Conservation (phyloP, 441 rosid genomes). For the Manihot esculenta region DNA sequence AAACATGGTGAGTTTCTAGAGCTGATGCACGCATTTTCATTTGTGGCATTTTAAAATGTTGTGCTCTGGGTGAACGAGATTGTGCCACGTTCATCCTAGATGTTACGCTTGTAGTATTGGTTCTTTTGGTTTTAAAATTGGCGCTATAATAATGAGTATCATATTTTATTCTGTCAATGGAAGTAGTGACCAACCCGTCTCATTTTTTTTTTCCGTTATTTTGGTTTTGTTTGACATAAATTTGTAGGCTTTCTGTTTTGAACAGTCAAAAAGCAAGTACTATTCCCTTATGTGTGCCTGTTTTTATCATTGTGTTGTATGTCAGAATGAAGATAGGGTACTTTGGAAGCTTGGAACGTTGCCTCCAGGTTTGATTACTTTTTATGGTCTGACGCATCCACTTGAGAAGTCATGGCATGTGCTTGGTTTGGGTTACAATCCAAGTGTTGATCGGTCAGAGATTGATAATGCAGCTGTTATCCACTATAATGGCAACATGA, state of each 20-base stretch:
- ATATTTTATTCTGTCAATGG: background rate
- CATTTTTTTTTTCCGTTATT: background rate
- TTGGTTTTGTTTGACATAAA: background rate
- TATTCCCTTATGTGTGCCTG: background rate
- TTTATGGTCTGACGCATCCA: slow-evolving; percentile 78
- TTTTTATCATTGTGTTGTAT: slow-evolving; percentile 12
- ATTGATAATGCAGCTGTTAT: slow-evolving; percentile 85
- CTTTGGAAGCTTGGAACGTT: slow-evolving; percentile 98
- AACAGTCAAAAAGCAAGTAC: background rate
- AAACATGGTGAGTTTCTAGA: slow-evolving; percentile 63
- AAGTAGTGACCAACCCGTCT: background rate
- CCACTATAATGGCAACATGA: slow-evolving; percentile 98
- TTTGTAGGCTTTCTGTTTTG: slow-evolving; percentile 1
- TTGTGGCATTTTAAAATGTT: background rate
- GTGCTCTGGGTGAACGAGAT: background rate
- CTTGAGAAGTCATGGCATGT: slow-evolving; percentile 96
- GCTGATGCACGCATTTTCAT: background rate
- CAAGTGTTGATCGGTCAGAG: slow-evolving; percentile 71
- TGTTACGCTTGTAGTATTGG: background rate
- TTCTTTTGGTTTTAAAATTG: background rate
- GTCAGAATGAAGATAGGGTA: slow-evolving; percentile 80
- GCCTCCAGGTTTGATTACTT: slow-evolving; percentile 95
- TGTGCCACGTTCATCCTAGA: background rate
- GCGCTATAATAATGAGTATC: background rate
- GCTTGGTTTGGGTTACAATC: slow-evolving; percentile 94